phyloP scores from a whole-genome alignment of 495 filamentous ascomycete species.

The Astrocystis sublimbata region DNA sequence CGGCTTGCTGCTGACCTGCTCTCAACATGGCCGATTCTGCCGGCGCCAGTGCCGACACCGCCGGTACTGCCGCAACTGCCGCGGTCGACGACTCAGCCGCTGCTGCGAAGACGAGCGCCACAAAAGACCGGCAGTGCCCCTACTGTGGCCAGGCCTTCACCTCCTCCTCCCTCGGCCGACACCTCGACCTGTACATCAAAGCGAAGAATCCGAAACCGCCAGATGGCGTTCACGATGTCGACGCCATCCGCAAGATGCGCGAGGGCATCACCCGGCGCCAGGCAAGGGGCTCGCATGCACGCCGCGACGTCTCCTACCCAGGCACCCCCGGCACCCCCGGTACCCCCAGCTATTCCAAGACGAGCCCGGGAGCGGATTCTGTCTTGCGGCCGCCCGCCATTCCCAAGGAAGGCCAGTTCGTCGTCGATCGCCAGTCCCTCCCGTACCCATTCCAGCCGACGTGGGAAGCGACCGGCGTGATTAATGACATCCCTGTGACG shows the following conservation, averaged over 20 bases:
- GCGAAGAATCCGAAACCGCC: constrained; percentile 80
- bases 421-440: constrained; percentile 56
- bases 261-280: constrained; percentile 82
- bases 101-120: constrained; percentile 39
- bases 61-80: constrained; percentile 20
- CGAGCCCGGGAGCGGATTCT: constrained; percentile 19
- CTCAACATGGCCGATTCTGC: constrained; percentile 12
- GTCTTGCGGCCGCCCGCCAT: constrained; percentile 31
- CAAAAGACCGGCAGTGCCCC: constrained; percentile 80
- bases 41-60: constrained; percentile 3
- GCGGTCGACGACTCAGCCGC: constrained; percentile 34
- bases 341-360: too few species aligned
- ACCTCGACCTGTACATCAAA: constrained; percentile 87
- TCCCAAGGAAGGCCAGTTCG: constrained; percentile 40
- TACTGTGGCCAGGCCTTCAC: constrained; percentile 86
- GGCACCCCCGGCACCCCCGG: constrained; percentile 44
- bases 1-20: neutral
- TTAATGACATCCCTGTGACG: constrained; percentile 67
- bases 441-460: constrained; percentile 52
- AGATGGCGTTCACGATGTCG: constrained; percentile 84
- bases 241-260: constrained; percentile 78
- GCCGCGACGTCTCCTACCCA: constrained; percentile 52
- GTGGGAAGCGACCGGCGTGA: constrained; percentile 81
- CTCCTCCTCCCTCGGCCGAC: constrained; percentile 87
- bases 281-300: constrained; percentile 60